Conservation (phyloP, 352 stramenopile species). For the Phytophthora palmivora region DNA sequence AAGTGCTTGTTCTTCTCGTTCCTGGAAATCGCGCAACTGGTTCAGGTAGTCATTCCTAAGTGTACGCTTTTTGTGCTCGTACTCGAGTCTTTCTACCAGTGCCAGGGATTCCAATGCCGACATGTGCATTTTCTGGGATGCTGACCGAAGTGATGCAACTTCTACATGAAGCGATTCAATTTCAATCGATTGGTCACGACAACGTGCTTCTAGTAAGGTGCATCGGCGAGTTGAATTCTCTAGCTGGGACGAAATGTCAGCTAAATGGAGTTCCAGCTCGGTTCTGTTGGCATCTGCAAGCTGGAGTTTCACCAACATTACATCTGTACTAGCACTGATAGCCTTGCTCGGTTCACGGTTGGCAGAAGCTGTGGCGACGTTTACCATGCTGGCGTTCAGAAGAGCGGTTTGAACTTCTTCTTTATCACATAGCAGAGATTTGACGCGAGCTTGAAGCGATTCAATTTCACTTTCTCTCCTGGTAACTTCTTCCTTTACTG, state of each 20-base stretch:
- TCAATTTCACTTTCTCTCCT: slow-evolving; percentile 33
- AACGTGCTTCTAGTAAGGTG: slow-evolving; percentile 49
- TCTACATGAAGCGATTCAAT: slow-evolving; percentile 63
- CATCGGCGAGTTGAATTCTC: slow-evolving; percentile 52
- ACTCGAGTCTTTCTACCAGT: slow-evolving; percentile 61
- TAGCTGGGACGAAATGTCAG: slow-evolving; percentile 55
- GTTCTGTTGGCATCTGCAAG: slow-evolving; percentile 60
- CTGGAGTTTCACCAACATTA: slow-evolving; percentile 71
- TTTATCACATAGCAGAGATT: slow-evolving; percentile 43
- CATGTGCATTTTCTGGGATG: slow-evolving; percentile 57
- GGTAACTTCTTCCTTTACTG: slow-evolving; percentile 34
- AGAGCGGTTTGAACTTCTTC: slow-evolving; percentile 46
- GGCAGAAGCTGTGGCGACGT: slow-evolving; percentile 18
- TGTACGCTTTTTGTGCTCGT: slow-evolving; percentile 79
- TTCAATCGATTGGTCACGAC: slow-evolving; percentile 56
- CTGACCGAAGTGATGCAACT: slow-evolving; percentile 54
- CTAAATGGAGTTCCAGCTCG: slow-evolving; percentile 60
- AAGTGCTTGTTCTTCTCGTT: slow-evolving; percentile 74
- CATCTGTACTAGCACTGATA: slow-evolving; percentile 36
- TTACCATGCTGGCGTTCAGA: slow-evolving; percentile 39
- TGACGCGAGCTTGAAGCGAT: slow-evolving; percentile 41
- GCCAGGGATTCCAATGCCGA: slow-evolving; percentile 61
- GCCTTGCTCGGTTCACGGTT: slow-evolving; percentile 18
- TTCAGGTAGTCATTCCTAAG: slow-evolving; percentile 64
- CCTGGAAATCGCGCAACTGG: slow-evolving; percentile 74